Evolutionary conservation across 768 basidiomycete species (phyloP).

Genomic region (Pulveroboletus sp.): DNA sequence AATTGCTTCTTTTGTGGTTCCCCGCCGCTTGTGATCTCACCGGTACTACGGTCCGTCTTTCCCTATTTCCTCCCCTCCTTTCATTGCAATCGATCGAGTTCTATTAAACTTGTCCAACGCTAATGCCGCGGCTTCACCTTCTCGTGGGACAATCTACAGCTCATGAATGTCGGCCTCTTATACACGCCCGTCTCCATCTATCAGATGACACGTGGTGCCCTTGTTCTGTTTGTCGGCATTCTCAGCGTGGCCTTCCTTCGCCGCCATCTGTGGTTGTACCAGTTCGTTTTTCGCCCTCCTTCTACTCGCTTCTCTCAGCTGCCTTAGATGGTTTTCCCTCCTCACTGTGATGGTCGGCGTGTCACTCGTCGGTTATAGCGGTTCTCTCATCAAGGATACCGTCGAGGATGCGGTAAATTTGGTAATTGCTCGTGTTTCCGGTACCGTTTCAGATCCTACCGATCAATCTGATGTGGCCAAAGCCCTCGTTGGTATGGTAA

Average conservation of each 20-base stretch:
- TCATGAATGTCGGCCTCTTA: constrained; percentile 95
- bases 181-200: constrained; percentile 97
- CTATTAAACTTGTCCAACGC: constrained; percentile 8
- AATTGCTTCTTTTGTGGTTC: constrained; percentile 75
- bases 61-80: constrained; percentile 14
- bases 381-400: constrained; percentile 79
- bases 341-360: constrained; percentile 85
- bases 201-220: constrained; percentile 92
- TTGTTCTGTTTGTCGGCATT: constrained; percentile 90
- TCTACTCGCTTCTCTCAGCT: background rate
- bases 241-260: constrained; percentile 89
- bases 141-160: constrained; percentile 29
- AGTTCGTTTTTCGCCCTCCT: constrained; percentile 43
- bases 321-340: constrained; percentile 79
- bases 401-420: constrained; percentile 43
- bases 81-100: constrained; percentile 6
- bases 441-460: constrained; percentile 40
- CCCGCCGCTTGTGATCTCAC: constrained; percentile 88
- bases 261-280: constrained; percentile 82
- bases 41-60: constrained; percentile 73
- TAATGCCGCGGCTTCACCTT: constrained; percentile 17
- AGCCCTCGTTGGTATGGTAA: constrained; percentile 61
- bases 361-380: constrained; percentile 81
- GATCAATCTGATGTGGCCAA: constrained; percentile 63
- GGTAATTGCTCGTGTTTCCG: constrained; percentile 16